phyloP scores from a whole-genome alignment of 108 stramenopile genomes.

The Nannochloropsis oceanica region DNA sequence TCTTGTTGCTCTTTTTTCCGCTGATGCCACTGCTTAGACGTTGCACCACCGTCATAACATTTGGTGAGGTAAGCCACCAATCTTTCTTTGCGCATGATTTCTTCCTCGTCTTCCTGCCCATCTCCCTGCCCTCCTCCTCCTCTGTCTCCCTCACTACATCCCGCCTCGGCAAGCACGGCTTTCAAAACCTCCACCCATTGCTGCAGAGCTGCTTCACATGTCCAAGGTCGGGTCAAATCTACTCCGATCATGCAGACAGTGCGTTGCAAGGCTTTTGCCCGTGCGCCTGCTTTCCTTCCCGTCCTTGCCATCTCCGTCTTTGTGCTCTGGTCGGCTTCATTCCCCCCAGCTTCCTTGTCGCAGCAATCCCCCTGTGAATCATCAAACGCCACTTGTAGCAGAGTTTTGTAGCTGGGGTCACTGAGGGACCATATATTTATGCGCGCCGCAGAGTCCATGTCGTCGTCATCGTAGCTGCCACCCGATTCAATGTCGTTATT shows the following conservation, averaged over 20 bases:
- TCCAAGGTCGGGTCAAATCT: background rate
- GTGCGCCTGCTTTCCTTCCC: no score
- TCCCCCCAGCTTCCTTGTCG: background rate
- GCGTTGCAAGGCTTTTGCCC: background rate
- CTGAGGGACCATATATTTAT: background rate
- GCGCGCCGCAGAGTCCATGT: background rate
- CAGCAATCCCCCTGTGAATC: no score
- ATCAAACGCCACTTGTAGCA: background rate
- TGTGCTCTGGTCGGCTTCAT: background rate
- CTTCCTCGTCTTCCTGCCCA: background rate
- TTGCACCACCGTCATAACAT: background rate
- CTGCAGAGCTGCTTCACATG: background rate
- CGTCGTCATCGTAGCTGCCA: background rate
- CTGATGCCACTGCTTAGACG: background rate
- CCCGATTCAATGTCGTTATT: background rate
- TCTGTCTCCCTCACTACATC: background rate
- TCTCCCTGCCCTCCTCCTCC: no score
- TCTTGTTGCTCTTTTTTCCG: background rate
- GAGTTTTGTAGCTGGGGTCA: background rate
- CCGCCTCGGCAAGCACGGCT: background rate
- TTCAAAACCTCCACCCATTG: background rate
- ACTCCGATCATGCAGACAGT: background rate
- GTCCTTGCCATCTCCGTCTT: background rate
- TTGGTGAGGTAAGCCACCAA: background rate
- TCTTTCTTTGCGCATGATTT: background rate